Base-by-base conservation (phyloP, 2,329 filamentous ascomycete species). In the Grosmannia huntii region DNA sequence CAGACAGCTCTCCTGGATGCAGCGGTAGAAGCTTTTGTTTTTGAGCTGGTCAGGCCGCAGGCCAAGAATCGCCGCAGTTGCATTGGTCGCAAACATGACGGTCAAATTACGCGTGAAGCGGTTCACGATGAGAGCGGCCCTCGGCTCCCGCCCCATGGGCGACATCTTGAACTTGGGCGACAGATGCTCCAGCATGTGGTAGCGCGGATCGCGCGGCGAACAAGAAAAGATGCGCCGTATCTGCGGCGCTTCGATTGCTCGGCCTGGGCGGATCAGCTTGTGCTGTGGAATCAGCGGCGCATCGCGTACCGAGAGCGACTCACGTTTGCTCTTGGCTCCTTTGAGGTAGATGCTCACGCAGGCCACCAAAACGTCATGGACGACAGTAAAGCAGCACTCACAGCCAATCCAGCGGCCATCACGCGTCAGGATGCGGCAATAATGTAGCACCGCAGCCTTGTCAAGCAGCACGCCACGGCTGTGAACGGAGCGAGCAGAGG, bases 331-430 rank as follows among this genome's bases (percentile, higher is more conserved):
- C 67, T 82, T 86, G 62, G 78, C 77, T 27, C 84, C 84, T 57
- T 78, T 75, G 56, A 78, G 77, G 68, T 94, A 95, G 62, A 94
- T 80, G 66, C 86, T 90, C 14, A 85, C 92, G 67, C 87, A 90
- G 48, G 88, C 89, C 54, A 95, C 88, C 70, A 95, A 76, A 25
- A 94, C 88, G 77, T 95, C 86, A 69, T 95, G 87, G 50, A 95
- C 90, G 49, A 95, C 78, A 5, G 89, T 94, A 69, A 95, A 95
- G 70, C 89, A 90, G 71, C 89, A 94, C 72, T 95, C 90, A 71
- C 89, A 94, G 62, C 82, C 83, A 46, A 92, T 75, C 84, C 86
- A 95, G 57, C 79, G 75, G 19, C 86, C 87, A 65, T 85, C 75
- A 52, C 79, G 83, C 58, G 86, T 82, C 65, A 77, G 79, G 61